Percentiles rank a stretch among this genome's conserved stretches.
These are phyloP conservation scores for Vitis hybrid DNA, from an alignment of 177 flowering plant genomes.

Conservation along the genomic window DNA sequence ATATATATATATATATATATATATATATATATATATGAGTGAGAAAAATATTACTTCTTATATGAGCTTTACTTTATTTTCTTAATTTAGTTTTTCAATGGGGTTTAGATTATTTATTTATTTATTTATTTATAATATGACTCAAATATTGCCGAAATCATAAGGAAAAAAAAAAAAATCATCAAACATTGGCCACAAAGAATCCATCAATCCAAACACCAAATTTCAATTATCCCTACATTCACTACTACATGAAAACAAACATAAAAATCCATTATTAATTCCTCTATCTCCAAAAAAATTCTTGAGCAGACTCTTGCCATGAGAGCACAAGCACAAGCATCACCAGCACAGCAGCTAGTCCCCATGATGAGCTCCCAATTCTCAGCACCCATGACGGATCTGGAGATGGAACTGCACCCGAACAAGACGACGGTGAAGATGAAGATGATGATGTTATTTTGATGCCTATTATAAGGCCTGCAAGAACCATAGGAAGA, in stretches of 20 bases:
- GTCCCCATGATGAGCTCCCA: conserved; percentile 68
- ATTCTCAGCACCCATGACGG: conserved; percentile 44
- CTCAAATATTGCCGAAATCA: too few relatives aligned
- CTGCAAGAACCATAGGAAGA: conserved; percentile 55
- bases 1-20: too few relatives aligned
- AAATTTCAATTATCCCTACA: background rate
- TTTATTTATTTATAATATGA: too few relatives aligned
- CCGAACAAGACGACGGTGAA: background rate
- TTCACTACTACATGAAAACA: background rate
- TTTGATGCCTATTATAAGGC: conserved; percentile 58
- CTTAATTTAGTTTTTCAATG: too few relatives aligned
- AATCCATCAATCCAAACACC: background rate
- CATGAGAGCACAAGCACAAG: conserved; percentile 56
- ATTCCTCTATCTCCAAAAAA: conserved; percentile 52
- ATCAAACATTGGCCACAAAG: too few relatives aligned
- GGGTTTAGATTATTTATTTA: too few relatives aligned
- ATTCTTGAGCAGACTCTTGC: conserved; percentile 52
- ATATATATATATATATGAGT: too few relatives aligned
- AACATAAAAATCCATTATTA: background rate
- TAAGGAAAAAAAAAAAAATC: too few relatives aligned
- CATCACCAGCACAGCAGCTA: conserved; percentile 53
- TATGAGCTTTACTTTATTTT: too few relatives aligned
- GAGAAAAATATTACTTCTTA: too few relatives aligned
- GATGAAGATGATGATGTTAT: conserved; percentile 32
- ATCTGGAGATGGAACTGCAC: conserved; percentile 24